Base-by-base conservation (phyloP, 192 early-diverging fungal species). In the Entophlyctis luteolus region DNA sequence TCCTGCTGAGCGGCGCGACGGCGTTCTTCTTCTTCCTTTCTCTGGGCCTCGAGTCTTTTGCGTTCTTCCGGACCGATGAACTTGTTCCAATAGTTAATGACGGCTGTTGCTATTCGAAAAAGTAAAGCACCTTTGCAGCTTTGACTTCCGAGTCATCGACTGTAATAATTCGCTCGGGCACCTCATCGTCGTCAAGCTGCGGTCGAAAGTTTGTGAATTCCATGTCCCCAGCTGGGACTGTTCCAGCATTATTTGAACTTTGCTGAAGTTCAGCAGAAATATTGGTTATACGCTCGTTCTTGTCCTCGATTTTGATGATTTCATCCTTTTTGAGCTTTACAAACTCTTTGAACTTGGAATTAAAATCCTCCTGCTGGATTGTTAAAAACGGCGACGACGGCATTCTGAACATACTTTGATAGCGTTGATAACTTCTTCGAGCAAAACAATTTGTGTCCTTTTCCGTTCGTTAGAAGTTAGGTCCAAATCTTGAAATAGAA, bases 241-340 rank as follows among this genome's bases (percentile, higher is more conserved):
- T 33, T 10, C 6, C 4, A 28, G 2, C 16, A 18, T 75, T 16
- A 12, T 27, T 38, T 28, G 33, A 5, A 31, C 1, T 48, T 2
- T 72, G 70, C 37, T 68, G 57, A 32, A 86, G 56, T 65, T 86
- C 79, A 0, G 52, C 59, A 52, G 81, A 68, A 33, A 86, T 86
- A 2, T 74, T 60, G 4, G 46, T 23, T 14, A 83, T 79, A 28
- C 84, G 59, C 36, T 86, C 84, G 48, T 82, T 81, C 48, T 81
- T 86, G 27, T 86, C 84, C 31, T 86, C 84, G 58, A 86, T 85
- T 59, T 77, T 79, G 3, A 62, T 32, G 28, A 86, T 81, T 38
- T 80, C 81, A 58, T 86, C 84, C 35, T 65, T 53, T 48, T 86
- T 86, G 12, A 67, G 28, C 39, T 76, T 74, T 22, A 67, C 48